Evolutionary conservation across 2,329 filamentous ascomycete genomes (phyloP).

Genomic region (Aspergillus novoparasiticus): DNA sequence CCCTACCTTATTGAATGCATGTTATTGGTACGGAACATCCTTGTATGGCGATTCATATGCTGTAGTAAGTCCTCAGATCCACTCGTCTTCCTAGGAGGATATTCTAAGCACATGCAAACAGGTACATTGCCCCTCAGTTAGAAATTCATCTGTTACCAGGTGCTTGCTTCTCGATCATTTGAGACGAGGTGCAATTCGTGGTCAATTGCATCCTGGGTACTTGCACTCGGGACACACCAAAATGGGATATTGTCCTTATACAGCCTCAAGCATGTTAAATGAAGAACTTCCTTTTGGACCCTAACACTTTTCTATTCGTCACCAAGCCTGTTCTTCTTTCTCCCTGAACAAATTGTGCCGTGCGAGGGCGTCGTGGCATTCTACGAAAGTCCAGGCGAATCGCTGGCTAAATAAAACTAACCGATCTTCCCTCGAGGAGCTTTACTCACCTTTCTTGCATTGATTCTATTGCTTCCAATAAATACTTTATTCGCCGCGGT

Average conservation of each 20-base stretch:
- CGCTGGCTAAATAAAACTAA: not conserved
- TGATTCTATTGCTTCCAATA: not conserved
- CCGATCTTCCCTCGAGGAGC: not conserved
- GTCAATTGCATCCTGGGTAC: conserved; percentile 1
- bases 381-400: not conserved
- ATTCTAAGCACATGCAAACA: conserved; percentile 8
- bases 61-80: conserved; percentile 8
- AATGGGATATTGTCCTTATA: conserved; percentile 14
- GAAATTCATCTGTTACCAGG: not conserved
- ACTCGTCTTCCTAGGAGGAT: conserved; percentile 2
- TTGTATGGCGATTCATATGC: not conserved
- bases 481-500: not conserved
- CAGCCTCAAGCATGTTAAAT: conserved; percentile 14
- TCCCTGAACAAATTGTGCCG: not conserved
- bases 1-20: not conserved
- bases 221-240: not conserved
- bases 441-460: not conserved
- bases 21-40: not conserved
- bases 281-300: not conserved
- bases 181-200: conserved; percentile 2
- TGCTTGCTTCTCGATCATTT: not conserved
- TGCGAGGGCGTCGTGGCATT: not conserved
- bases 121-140: not conserved
- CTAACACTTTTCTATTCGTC: conserved; percentile 2
- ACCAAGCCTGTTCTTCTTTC: not conserved